These are phyloP conservation scores for Botrytis squamosa DNA, from an alignment of 2,329 filamentous ascomycete species.

Conservation along the genomic window DNA sequence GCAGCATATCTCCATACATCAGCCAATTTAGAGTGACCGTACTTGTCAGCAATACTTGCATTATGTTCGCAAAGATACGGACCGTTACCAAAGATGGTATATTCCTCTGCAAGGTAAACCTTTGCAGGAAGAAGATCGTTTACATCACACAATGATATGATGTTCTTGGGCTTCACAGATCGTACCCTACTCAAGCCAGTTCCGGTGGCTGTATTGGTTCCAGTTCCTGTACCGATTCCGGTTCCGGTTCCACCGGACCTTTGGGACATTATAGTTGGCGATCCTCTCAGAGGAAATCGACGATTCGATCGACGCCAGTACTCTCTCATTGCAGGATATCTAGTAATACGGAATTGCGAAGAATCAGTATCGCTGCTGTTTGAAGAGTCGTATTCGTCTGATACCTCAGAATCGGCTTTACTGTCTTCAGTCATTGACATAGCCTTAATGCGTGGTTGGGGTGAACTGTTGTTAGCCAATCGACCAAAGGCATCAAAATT, in stretches of 20 bases:
- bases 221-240: constrained; percentile 48
- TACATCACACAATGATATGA: constrained; percentile 71
- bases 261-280: constrained; percentile 39
- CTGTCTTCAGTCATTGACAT: constrained; percentile 39
- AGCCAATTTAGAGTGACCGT: constrained; percentile 69
- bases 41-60: constrained; percentile 69
- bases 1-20: constrained; percentile 82
- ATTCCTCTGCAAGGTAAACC: constrained; percentile 71
- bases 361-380: constrained; percentile 40
- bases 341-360: constrained; percentile 35
- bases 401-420: constrained; percentile 42
- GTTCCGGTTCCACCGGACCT: constrained; percentile 31
- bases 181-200: constrained; percentile 38
- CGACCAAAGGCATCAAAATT: constrained; percentile 65
- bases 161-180: constrained; percentile 55
- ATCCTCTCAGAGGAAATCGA: constrained; percentile 31
- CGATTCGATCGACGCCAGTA: constrained; percentile 35
- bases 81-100: constrained; percentile 79
- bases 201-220: constrained; percentile 53
- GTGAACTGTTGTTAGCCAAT: constrained; percentile 50
- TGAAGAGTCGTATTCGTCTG: constrained; percentile 37
- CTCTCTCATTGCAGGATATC: constrained; percentile 34
- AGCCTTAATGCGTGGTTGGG: constrained; percentile 44
- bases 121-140: constrained; percentile 75
- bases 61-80: constrained; percentile 84